Base-by-base conservation (phyloP, 768 basidiomycete genomes). In the Postia placenta region DNA sequence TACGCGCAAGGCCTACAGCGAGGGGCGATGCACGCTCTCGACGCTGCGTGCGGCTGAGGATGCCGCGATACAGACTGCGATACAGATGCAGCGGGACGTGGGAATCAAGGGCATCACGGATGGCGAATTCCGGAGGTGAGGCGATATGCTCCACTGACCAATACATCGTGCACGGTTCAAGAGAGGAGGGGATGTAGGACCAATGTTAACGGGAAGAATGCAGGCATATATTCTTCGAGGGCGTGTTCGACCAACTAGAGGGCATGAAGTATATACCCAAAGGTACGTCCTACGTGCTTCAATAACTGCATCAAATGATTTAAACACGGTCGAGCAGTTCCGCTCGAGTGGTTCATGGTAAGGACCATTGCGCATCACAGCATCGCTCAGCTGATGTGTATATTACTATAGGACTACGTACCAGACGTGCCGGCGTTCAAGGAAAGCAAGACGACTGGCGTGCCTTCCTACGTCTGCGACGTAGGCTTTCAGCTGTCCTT, bases 81-180 rank as follows among this genome's bases (percentile, higher is more conserved):
- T 83, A 17, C 60, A 72, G 56, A 66, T 81, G 50, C 81, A 83
- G 60, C 70, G 69, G 47, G 70, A 77, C 28, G 59, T 73, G 3
- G 81, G 81, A 19, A 73, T 83, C 51, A 75, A 73, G 59, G 70
- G 70, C n/a, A 74, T 82, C 48, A 83, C 81, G n/a, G 81, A 83
- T 54, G 83, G 83, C 37, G 81, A 85, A 63, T 68, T 66, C 56
- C 58, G 52, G 46, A 55, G 60, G 69, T 71, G 26, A n/a, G 47
- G 57, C 49, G n/a, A n/a, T n/a, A n/a, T n/a, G n/a, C n/a, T n/a
- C n/a, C 40, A 20, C 25, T 15, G 3, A 15, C 4, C 15, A 23
- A 9, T 7, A n/a, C 30, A 35, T 35, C 9, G 30, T 7, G n/a
- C n/a, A n/a, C n/a, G n/a, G n/a, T n/a, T n/a, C n/a, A n/a, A n/a